Evolutionary conservation across 1,139 yeast species (phyloP).

Genomic region (Arxiozyma slooffiae): DNA sequence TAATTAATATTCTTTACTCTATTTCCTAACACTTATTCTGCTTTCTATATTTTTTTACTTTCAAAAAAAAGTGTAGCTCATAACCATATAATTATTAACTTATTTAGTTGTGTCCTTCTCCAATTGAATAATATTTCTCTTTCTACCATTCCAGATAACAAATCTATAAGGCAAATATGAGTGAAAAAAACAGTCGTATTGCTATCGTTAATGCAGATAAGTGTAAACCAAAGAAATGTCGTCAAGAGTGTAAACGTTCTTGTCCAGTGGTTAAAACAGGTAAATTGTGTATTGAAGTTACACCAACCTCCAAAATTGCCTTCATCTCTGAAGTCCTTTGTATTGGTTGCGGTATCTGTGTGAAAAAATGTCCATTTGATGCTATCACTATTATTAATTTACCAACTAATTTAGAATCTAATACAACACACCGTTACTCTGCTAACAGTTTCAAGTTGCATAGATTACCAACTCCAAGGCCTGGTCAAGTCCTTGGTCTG

Average conservation of each 20-base stretch:
- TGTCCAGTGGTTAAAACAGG: slow-evolving; percentile 99
- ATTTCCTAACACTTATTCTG: neutral
- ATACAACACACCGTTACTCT: slow-evolving; percentile 93
- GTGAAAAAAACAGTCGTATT: slow-evolving; percentile 67
- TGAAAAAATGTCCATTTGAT: slow-evolving; percentile 94
- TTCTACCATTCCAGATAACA: neutral
- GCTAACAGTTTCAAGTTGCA: slow-evolving; percentile 96
- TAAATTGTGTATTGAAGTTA: slow-evolving; percentile 91
- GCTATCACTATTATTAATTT: slow-evolving; percentile 91
- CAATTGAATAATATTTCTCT: too few species aligned
- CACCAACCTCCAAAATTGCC: slow-evolving; percentile 84
- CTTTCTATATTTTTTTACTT: neutral
- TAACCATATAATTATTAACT: neutral
- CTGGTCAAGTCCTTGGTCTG: slow-evolving; percentile 94
- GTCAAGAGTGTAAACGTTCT: slow-evolving; percentile 91
- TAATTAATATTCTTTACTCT: too few species aligned
- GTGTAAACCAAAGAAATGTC: slow-evolving; percentile 96
- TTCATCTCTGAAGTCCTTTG: slow-evolving; percentile 92
- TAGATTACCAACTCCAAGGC: slow-evolving; percentile 95
- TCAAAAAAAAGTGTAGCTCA: neutral
- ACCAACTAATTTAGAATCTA: slow-evolving; percentile 86
- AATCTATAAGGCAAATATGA: slow-evolving; percentile 31
- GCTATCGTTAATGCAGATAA: slow-evolving; percentile 89
- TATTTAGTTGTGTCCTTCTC: too few species aligned
- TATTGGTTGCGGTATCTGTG: slow-evolving; percentile 99